Conservation (phyloP, 1,284 basidiomycete species). For the Crepidotus sp. region DNA sequence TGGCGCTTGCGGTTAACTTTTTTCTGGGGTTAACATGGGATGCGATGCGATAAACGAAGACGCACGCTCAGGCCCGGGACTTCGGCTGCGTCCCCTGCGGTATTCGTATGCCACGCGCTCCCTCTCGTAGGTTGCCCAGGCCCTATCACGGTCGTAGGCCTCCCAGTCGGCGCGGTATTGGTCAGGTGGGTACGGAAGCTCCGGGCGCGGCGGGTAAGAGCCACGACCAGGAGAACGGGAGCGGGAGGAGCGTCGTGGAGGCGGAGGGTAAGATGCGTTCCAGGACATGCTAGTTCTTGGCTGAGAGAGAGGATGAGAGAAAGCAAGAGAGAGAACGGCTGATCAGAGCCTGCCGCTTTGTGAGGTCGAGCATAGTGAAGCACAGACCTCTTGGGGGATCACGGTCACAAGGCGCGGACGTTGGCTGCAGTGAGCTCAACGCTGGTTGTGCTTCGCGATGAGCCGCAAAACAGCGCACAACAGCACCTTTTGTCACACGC, state of each 20-base stretch:
- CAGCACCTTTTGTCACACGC: conserved; percentile 39
- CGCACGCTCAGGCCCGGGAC: conserved; percentile 57
- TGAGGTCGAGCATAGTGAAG: conserved; percentile 75
- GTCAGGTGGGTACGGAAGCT: conserved; percentile 44
- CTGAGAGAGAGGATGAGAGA: conserved; percentile 40
- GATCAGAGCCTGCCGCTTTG: conserved; percentile 58
- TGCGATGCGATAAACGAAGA: conserved; percentile 8
- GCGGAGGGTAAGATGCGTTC: conserved; percentile 63
- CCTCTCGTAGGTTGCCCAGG: conserved; percentile 55
- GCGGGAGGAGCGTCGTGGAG: conserved; percentile 67
- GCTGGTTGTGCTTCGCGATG: conserved; percentile 65
- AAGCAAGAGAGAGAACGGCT: conserved; percentile 49
- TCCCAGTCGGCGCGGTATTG: conserved; percentile 59
- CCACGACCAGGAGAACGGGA: conserved; percentile 67
- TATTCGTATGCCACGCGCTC: conserved; percentile 59
- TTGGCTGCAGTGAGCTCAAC: conserved; percentile 46
- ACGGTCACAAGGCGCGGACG: conserved; percentile 50
- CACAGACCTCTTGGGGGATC: conserved; percentile 73
- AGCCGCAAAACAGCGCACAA: conserved; percentile 22
- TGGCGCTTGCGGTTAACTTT: conserved; percentile 67
- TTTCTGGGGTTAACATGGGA: conserved; percentile 11
- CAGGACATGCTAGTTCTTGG: conserved; percentile 50
- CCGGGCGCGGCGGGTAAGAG: conserved; percentile 47
- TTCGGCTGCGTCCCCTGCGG: conserved; percentile 65
- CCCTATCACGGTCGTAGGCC: conserved; percentile 59